Evolutionary conservation across 202 grass and related monocot genomes (phyloP).

Genomic region (Hordeum pubiflorum): DNA sequence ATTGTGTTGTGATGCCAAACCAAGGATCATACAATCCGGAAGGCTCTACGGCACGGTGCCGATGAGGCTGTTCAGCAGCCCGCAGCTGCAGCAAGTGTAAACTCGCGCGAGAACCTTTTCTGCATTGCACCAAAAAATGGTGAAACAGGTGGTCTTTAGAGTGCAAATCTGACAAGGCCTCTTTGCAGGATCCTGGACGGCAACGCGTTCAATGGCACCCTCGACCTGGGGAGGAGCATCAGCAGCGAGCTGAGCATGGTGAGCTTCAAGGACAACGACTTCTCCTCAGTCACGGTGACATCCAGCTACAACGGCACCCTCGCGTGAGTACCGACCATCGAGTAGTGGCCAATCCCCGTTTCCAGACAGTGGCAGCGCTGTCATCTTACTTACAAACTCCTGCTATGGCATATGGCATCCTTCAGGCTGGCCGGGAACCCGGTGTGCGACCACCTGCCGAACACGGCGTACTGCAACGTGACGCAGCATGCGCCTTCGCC

Average conservation of each 20-base stretch:
- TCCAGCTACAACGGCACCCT: slow-evolving; percentile 52
- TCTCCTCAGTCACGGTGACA: slow-evolving; percentile 20
- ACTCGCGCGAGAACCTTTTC: background rate
- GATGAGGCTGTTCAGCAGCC: slow-evolving; percentile 49
- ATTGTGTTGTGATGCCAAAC: slow-evolving; percentile 1
- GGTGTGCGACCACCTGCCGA: slow-evolving; percentile 31
- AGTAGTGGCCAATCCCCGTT: background rate
- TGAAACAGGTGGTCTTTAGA: background rate
- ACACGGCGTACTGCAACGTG: slow-evolving; percentile 45
- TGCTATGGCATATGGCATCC: background rate
- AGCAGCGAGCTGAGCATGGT: slow-evolving; percentile 64
- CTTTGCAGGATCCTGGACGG: slow-evolving; percentile 58
- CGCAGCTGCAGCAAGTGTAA: slow-evolving; percentile 89
- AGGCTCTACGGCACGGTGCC: slow-evolving; percentile 59
- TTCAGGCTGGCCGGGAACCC: slow-evolving; percentile 81
- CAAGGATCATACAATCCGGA: slow-evolving; percentile 74
- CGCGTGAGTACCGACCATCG: slow-evolving; percentile 35
- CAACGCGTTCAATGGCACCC: slow-evolving; percentile 77
- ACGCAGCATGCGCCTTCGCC: background rate
- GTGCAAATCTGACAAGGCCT: background rate
- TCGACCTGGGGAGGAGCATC: slow-evolving; percentile 53
- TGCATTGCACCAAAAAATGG: background rate
- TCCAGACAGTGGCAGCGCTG: background rate
- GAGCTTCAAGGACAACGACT: slow-evolving; percentile 68
- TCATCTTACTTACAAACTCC: background rate